Conservation (phyloP, 1,139 yeast species). For the Debaryomycetaceae sp. region DNA sequence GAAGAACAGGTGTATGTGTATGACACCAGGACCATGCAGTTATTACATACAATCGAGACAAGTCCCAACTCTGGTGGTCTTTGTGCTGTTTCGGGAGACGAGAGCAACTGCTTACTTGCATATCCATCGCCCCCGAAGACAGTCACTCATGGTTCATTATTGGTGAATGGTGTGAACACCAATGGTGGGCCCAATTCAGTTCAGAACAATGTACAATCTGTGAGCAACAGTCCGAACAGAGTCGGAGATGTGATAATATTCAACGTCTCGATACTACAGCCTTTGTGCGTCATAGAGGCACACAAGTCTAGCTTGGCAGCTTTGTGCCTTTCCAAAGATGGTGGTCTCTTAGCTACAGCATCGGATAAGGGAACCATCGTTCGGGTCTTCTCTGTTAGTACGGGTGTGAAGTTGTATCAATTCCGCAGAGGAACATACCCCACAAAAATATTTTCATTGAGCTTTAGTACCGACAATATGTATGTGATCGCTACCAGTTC, state of each 20-base stretch:
- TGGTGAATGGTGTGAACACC: slow-evolving; percentile 42
- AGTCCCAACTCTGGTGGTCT: slow-evolving; percentile 63
- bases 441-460: slow-evolving; percentile 78
- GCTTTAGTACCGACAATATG: slow-evolving; percentile 72
- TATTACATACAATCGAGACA: slow-evolving; percentile 85
- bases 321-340: slow-evolving; percentile 73
- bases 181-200: slow-evolving; percentile 44
- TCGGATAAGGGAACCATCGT: slow-evolving; percentile 94
- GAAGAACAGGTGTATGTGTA: slow-evolving; percentile 87
- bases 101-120: slow-evolving; percentile 64
- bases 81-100: slow-evolving; percentile 64
- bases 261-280: slow-evolving; percentile 73
- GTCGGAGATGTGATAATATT: slow-evolving; percentile 90
- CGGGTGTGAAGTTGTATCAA: slow-evolving; percentile 81
- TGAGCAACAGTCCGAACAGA: slow-evolving; percentile 44
- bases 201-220: slow-evolving; percentile 43
- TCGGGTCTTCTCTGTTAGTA: slow-evolving; percentile 78
- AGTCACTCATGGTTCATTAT: slow-evolving; percentile 40
- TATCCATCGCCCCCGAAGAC: slow-evolving; percentile 80
- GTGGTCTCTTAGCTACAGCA: slow-evolving; percentile 84
- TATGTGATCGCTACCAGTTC: slow-evolving; percentile 84
- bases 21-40: slow-evolving; percentile 83
- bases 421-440: slow-evolving; percentile 95
- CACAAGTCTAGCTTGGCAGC: slow-evolving; percentile 86
- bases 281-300: slow-evolving; percentile 87